Percentiles rank a stretch among this genome's conserved stretches.
Conservation (phyloP, 345 rosid species). For the Boechera stricta region DNA sequence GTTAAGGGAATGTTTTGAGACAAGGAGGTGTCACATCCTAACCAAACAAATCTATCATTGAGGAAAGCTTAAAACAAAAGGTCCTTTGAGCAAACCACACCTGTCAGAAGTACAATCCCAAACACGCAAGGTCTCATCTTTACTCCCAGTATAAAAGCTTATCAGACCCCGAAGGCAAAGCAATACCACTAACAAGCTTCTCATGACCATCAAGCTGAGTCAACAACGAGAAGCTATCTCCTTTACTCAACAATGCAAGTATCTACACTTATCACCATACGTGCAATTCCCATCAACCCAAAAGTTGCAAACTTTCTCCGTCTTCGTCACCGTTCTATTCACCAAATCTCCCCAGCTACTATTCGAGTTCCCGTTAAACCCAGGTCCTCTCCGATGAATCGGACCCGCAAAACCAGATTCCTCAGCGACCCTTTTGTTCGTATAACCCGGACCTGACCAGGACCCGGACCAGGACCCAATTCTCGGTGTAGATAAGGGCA, state of each 20-base stretch:
- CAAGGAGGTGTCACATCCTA: too few relatives aligned
- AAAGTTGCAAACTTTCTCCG: conserved; percentile 75
- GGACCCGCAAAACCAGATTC: conserved; percentile 70
- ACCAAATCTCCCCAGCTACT: conserved; percentile 64
- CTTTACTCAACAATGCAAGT: conserved; percentile 85
- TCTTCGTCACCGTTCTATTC: conserved; percentile 59
- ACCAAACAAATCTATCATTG: conserved; percentile 5
- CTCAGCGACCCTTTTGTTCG: conserved; percentile 71
- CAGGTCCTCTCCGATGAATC: conserved; percentile 61
- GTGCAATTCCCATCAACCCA: conserved; percentile 90
- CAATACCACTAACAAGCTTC: conserved; percentile 88
- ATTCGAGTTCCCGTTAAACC: conserved; percentile 47
- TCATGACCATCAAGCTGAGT: conserved; percentile 89
- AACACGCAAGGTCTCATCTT: conserved; percentile 80
- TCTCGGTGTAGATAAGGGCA: conserved; percentile 83
- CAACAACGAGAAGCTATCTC: conserved; percentile 72
- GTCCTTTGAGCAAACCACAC: conserved; percentile 43
- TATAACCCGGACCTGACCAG: conserved; percentile 38
- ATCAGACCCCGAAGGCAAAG: conserved; percentile 81
- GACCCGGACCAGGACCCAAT: conserved; percentile 50
- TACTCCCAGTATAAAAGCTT: conserved; percentile 90
- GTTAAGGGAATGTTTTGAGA: too few relatives aligned
- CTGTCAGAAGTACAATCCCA: conserved; percentile 99
- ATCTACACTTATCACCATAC: conserved; percentile 81
- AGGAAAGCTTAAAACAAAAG: not conserved